A percentile compares a stretch with the other conserved stretches of the same genome.
Evolutionary conservation across 129 eudicot genomes (phyloP).

Genomic region (Arctium lappa): DNA sequence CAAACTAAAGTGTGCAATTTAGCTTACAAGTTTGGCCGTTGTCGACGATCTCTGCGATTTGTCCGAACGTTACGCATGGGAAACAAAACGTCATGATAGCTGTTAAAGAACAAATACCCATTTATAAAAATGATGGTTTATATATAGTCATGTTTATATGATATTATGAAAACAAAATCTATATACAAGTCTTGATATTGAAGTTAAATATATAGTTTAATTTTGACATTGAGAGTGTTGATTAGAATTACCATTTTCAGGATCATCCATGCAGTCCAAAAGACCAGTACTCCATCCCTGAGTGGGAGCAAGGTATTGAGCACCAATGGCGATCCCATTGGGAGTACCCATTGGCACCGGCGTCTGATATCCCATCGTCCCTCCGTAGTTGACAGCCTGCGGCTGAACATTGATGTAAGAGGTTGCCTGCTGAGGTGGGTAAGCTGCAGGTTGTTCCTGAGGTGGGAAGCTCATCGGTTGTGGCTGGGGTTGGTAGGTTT

Average conservation of each 20-base stretch:
- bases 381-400: background rate
- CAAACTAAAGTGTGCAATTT: background rate
- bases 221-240: background rate
- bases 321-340: no score
- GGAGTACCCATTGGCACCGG: background rate
- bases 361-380: background rate
- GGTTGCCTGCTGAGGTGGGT: constrained; percentile 13
- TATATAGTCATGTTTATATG: no score
- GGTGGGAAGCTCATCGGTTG: no score
- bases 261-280: constrained; percentile 37
- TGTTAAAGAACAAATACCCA: constrained; percentile 5
- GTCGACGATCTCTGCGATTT: constrained; percentile 52
- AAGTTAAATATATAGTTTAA: no score
- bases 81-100: constrained; percentile 39
- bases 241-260: constrained; percentile 27
- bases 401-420: background rate
- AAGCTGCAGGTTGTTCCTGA: background rate
- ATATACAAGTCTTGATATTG: no score
- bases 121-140: background rate
- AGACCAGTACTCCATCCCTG: constrained; percentile 30
- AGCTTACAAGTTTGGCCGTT: constrained; percentile 43
- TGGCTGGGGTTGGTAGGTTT: no score
- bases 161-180: no score
- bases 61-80: constrained; percentile 59
- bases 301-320: no score